Base-by-base conservation (phyloP, 108 stramenopile genomes). In the Skeletonema grethae region DNA sequence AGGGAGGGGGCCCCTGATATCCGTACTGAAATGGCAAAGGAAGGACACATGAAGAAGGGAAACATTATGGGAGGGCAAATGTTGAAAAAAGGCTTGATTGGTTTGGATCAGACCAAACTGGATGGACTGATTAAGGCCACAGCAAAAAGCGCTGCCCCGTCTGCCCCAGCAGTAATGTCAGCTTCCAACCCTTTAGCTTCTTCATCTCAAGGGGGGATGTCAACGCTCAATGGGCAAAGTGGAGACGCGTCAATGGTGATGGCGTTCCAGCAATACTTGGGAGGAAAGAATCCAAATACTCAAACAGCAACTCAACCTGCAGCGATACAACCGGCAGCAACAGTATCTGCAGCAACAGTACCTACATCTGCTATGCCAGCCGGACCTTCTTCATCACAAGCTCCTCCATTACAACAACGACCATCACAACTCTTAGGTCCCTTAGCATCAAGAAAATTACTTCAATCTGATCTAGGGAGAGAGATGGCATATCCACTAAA, bases 1-100 rank as follows among this genome's bases (percentile, higher is more conserved):
- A 73, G 91, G 32, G 91, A 92, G 62, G 88, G 88, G 29, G 88
- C 88, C 9, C 88, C 88, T 20, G 84, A 87, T 18, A 85, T 91
- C 46, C 82, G 87, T n/a, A 79, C 62, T 7, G 79, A 86, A 34
- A 75, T 86, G 53, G 64, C 63, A 12, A 58, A 65, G 18, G 69
- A 63, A 30, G 67, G 57, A 13, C 38, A 41, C 7, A 70, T 60
- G 34, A 70, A 64, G 32, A 34, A 36, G 12, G 25, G 36, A 20
- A 4, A 20, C 13, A 28, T 28, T 18, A 15, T 3, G 11, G 31
- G 31, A 25, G 67, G 67, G 57, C 18, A 43, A 53, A 5, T 59
- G 10, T 31, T 69, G 28, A 57, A 34, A 16, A 58, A 69, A 28
- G 67, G 67, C 13, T 57, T 69, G 67, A 57, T 59, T 58, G 38